A percentile compares a stretch with the other conserved stretches of the same genome.
These are phyloP conservation scores for Lactifluus hygrophoroides DNA, from an alignment of 768 basidiomycete species.

Conservation along the genomic window DNA sequence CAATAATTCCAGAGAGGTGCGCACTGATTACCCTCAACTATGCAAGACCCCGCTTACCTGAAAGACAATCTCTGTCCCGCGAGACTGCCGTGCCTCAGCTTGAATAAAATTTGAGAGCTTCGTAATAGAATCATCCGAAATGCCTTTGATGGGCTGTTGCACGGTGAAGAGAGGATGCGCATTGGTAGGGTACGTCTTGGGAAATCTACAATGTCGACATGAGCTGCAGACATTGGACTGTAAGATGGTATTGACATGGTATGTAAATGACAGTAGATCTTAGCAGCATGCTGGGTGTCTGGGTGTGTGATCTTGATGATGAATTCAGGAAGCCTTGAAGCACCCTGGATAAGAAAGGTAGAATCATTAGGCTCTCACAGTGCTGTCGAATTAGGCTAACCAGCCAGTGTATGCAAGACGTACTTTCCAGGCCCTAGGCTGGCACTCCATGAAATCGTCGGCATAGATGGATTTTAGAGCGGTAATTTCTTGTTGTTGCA, in stretches of 20 bases:
- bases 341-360: conserved; percentile 38
- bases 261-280: conserved; percentile 58
- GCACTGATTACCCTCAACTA: not conserved
- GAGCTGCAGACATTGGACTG: not conserved
- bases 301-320: conserved; percentile 65
- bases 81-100: conserved; percentile 52
- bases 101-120: conserved; percentile 54
- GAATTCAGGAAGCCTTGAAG: conserved; percentile 64
- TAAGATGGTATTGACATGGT: conserved; percentile 46
- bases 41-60: conserved; percentile 39
- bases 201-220: conserved; percentile 41
- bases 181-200: conserved; percentile 73
- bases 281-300: conserved; percentile 43
- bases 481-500: conserved; percentile 62
- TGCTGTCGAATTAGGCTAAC: not conserved
- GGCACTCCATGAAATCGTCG: conserved; percentile 64
- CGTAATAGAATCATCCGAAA: conserved; percentile 47
- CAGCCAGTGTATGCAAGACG: conserved; percentile 11
- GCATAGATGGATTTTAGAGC: conserved; percentile 75
- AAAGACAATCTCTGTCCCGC: conserved; percentile 73
- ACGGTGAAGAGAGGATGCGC: conserved; percentile 61
- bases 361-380: conserved; percentile 1
- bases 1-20: not conserved
- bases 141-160: conserved; percentile 53
- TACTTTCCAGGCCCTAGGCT: conserved; percentile 81